Evolutionary conservation across 495 filamentous ascomycete genomes (phyloP).

Genomic region (Aspergillus coremiiformis): DNA sequence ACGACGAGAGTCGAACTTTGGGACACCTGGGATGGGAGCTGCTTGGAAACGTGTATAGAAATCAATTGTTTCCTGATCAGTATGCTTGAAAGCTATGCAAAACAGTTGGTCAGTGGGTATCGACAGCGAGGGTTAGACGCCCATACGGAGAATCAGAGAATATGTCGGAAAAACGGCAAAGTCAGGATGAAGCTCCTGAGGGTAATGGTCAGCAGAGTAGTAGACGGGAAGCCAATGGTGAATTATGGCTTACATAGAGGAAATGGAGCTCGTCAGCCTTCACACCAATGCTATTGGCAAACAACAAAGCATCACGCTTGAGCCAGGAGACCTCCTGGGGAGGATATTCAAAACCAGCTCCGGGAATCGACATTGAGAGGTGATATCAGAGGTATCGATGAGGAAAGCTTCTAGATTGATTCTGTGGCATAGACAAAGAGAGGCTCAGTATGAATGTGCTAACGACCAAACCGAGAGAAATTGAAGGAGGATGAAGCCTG

Average conservation of each 20-base stretch:
- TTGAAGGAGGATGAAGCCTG: no score
- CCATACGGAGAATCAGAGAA: constrained; percentile 67
- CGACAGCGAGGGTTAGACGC: not conserved
- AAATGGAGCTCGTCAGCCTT: constrained; percentile 81
- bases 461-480: no score
- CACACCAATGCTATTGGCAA: constrained; percentile 76
- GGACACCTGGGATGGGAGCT: constrained; percentile 63
- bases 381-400: not conserved
- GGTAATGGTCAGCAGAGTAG: not conserved
- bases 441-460: no score
- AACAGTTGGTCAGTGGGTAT: not conserved
- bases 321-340: constrained; percentile 67
- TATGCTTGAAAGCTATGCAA: constrained; percentile 66
- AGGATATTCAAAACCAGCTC: constrained; percentile 73
- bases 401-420: not conserved
- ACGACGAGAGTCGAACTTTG: constrained; percentile 63
- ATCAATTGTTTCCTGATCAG: constrained; percentile 67
- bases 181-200: constrained; percentile 69
- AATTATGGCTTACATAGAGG: constrained; percentile 57
- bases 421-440: no score
- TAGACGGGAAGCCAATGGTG: not conserved
- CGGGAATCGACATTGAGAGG: constrained; percentile 46
- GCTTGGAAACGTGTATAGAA: constrained; percentile 62
- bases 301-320: constrained; percentile 79
- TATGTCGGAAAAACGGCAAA: constrained; percentile 85